Evolutionary conservation across 768 basidiomycete species (phyloP), one percentile per base, ranked within the genome.

Genomic region (Leccinum olivaceopallidum): DNA sequence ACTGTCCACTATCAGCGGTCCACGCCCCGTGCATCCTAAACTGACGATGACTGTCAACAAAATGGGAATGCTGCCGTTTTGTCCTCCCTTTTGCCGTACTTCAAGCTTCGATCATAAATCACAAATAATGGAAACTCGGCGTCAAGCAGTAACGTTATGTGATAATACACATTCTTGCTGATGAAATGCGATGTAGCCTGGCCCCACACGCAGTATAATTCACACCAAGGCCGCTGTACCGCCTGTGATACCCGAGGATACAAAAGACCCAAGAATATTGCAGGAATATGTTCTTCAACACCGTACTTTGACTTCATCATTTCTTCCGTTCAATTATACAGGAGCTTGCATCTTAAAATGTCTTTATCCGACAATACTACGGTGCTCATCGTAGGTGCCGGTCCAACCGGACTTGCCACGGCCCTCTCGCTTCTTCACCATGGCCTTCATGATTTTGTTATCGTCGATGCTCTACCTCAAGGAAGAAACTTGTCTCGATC

Each of bases 331-430:
- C 1, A 3, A 42, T n/a, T 42, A 1, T 42, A 10, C 42, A 42
- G 42, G 39, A 4, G 14, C 42, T 8, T 13, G 42, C 42, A 42
- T 42, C 42, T n/a, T 5, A 18, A 2, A 34, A 64, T 65, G 63
- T 65, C 74, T 30, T 65, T 78, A 22, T 77, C 79, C 1, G 53
- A 63, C 2, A 66, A 57, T 49, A 78, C 80, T 3, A 77, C 77
- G 20, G 69, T 83, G 34, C 77, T 83, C 53, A 75, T 85, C 30
- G 77, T 84, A 7, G 82, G 81, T 28, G 80, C 80, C 22, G 83
- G 83, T 20, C 83, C 83, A 20, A 66, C 76, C 0, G 83, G 83
- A 12, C 77, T 84, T 54, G 71, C 78, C 1, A 70, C 76, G 42
- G 83, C 82, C 20, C 65, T 83, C 18, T 77, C 82, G 13, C 77